phyloP scores from a whole-genome alignment of 1,139 yeast genomes.

The Yamadazyma siamensis region DNA sequence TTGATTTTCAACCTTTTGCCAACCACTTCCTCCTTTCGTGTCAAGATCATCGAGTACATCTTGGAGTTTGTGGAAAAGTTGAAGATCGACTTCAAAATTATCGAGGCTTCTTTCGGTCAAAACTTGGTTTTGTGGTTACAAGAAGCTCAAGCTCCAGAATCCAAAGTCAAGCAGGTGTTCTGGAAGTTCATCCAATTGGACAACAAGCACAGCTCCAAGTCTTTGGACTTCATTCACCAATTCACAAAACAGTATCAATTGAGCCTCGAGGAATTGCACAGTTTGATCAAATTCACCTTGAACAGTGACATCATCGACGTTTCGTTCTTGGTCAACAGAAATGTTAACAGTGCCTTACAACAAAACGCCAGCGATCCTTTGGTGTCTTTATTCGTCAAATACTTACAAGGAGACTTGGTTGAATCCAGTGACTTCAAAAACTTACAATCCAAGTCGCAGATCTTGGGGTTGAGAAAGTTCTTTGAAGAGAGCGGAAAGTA shows the following conservation, averaged over 20 bases:
- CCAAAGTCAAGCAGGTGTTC: conserved; percentile 28
- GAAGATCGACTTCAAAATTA: conserved; percentile 30
- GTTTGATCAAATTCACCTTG: conserved; percentile 37
- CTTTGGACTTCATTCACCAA: conserved; percentile 35
- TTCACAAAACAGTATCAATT: conserved; percentile 30
- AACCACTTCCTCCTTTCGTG: conserved; percentile 29
- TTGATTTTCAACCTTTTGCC: conserved; percentile 46
- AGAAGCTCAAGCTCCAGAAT: conserved; percentile 26
- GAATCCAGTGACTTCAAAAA: conserved; percentile 22
- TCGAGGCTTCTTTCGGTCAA: conserved; percentile 35
- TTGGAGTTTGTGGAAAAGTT: conserved; percentile 31
- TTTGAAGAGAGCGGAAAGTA: conserved; percentile 27
- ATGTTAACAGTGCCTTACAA: conserved; percentile 32
- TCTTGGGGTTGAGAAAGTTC: conserved; percentile 41
- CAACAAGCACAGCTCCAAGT: conserved; percentile 21
- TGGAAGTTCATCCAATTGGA: conserved; percentile 43
- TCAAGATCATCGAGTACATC: conserved; percentile 30
- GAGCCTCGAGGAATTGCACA: conserved; percentile 26
- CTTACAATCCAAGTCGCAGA: conserved; percentile 31
- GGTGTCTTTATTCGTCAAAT: conserved; percentile 28
- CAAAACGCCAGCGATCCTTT: conserved; percentile 20
- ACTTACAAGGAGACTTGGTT: conserved; percentile 34
- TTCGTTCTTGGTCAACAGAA: conserved; percentile 41
- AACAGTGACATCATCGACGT: conserved; percentile 42
- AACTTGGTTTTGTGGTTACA: conserved; percentile 38